These are phyloP conservation scores for Hanseniaspora nectarophila DNA, from an alignment of 805 yeast genomes.

Conservation along the genomic window DNA sequence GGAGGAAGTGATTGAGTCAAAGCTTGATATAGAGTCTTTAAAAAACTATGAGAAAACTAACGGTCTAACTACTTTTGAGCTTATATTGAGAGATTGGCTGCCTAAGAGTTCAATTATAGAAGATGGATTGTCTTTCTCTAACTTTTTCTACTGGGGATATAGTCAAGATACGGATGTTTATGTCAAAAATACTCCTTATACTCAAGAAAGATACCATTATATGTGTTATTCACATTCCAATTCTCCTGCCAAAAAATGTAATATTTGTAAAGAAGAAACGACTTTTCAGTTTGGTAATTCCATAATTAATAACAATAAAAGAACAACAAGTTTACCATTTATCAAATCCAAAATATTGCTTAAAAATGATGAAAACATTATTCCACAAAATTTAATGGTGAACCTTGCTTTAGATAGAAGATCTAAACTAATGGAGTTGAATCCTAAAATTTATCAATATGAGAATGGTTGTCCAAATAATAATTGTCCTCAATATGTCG, in stretches of 20 bases:
- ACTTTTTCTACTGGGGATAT: constrained; percentile 10
- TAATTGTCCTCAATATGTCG: background rate
- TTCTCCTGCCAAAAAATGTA: background rate
- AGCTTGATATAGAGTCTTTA: too few relatives aligned
- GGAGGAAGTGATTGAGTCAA: too few relatives aligned
- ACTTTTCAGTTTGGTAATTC: background rate
- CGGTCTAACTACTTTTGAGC: background rate
- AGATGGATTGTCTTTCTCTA: background rate
- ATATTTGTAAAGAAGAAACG: background rate
- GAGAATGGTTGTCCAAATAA: background rate
- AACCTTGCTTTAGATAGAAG: background rate
- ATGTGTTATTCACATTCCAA: background rate
- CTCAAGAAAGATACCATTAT: background rate
- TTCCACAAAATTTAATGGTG: background rate
- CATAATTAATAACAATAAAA: background rate
- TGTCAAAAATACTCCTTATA: background rate
- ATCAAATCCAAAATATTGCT: background rate
- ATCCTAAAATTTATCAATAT: background rate
- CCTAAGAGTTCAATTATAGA: background rate
- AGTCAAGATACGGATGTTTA: background rate
- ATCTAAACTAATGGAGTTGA: background rate
- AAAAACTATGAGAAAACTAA: background rate
- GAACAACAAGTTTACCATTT: background rate
- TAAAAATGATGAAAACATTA: background rate
- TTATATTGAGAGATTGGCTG: constrained; percentile 2